These are phyloP conservation scores for Penicillium paxilli DNA, from an alignment of 495 filamentous ascomycete genomes.

Conservation along the genomic window DNA sequence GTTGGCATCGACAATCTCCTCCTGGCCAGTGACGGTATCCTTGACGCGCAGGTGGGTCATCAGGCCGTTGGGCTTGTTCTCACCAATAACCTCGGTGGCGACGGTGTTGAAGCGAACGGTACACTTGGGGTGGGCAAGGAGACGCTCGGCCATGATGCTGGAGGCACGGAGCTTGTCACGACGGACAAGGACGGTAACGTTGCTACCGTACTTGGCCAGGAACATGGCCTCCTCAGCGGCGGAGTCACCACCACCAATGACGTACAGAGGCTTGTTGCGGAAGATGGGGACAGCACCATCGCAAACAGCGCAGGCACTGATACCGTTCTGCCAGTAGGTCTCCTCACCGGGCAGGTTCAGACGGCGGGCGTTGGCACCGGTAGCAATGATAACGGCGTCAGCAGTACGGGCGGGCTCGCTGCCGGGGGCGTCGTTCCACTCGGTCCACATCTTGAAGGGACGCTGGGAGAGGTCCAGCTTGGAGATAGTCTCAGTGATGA, in stretches of 20 bases:
- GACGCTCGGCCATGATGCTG: conserved; percentile 86
- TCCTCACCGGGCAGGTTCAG: conserved; percentile 86
- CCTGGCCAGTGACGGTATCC: conserved; percentile 73
- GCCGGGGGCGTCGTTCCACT: conserved; percentile 72
- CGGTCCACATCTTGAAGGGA: conserved; percentile 90
- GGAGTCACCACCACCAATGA: conserved; percentile 96
- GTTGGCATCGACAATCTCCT: conserved; percentile 81
- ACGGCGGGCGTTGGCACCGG: conserved; percentile 85
- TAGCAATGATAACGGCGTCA: conserved; percentile 90
- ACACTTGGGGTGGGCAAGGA: conserved; percentile 82
- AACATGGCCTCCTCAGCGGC: conserved; percentile 98
- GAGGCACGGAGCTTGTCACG: conserved; percentile 81
- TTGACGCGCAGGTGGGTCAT: conserved; percentile 84
- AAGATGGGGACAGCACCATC: conserved; percentile 98
- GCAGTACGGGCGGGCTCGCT: conserved; percentile 72
- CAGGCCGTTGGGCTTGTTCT: conserved; percentile 67
- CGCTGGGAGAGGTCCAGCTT: conserved; percentile 81
- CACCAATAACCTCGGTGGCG: conserved; percentile 79
- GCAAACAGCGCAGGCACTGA: conserved; percentile 95
- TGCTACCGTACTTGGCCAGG: conserved; percentile 93
- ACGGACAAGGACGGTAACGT: conserved; percentile 91
- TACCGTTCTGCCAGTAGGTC: conserved; percentile 93
- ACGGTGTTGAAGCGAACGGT: conserved; percentile 82
- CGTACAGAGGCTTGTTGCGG: conserved; percentile 89
- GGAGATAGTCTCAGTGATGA: conserved; percentile 88